These are phyloP conservation scores for Cladophialophora psammophila DNA, from an alignment of 2,329 filamentous ascomycete genomes.

Conservation along the genomic window DNA sequence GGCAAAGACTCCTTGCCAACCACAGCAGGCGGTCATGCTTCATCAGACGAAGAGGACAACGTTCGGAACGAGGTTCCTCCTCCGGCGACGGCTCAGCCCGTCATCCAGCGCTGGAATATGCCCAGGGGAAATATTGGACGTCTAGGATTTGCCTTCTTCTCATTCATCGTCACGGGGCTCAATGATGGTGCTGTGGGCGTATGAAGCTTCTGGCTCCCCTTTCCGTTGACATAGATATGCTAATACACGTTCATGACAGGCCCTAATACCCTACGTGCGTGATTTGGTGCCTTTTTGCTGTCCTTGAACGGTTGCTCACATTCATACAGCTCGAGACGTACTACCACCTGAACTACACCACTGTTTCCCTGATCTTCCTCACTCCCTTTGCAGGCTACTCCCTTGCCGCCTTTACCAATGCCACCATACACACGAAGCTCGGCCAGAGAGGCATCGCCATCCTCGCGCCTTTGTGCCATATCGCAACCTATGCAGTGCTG, in stretches of 20 bases:
- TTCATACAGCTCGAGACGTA: slow-evolving; percentile 48
- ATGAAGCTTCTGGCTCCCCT: slow-evolving; percentile 33
- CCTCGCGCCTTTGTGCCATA: slow-evolving; percentile 54
- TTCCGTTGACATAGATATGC: neutral
- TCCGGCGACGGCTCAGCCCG: slow-evolving; percentile 15
- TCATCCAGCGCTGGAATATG: slow-evolving; percentile 63
- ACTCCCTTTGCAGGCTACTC: slow-evolving; percentile 59
- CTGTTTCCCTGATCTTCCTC: slow-evolving; percentile 59
- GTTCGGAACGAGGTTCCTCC: slow-evolving; percentile 15
- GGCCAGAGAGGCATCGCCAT: slow-evolving; percentile 78
- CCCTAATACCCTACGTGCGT: slow-evolving; percentile 37
- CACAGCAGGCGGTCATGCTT: neutral
- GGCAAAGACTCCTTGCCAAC: neutral
- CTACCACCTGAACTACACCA: slow-evolving; percentile 54
- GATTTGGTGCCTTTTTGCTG: neutral
- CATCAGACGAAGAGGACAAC: slow-evolving; percentile 16
- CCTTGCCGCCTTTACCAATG: slow-evolving; percentile 54
- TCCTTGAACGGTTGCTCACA: slow-evolving; percentile 43
- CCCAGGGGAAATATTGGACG: slow-evolving; percentile 62
- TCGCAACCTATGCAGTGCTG: slow-evolving; percentile 49
- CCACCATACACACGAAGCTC: slow-evolving; percentile 50
- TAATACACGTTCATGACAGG: slow-evolving; percentile 16
- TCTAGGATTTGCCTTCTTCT: slow-evolving; percentile 59
- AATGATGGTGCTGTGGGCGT: slow-evolving; percentile 63
- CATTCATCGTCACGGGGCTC: slow-evolving; percentile 63